Base-by-base conservation (phyloP, 768 basidiomycete genomes). In the Termitomyces sp. region DNA sequence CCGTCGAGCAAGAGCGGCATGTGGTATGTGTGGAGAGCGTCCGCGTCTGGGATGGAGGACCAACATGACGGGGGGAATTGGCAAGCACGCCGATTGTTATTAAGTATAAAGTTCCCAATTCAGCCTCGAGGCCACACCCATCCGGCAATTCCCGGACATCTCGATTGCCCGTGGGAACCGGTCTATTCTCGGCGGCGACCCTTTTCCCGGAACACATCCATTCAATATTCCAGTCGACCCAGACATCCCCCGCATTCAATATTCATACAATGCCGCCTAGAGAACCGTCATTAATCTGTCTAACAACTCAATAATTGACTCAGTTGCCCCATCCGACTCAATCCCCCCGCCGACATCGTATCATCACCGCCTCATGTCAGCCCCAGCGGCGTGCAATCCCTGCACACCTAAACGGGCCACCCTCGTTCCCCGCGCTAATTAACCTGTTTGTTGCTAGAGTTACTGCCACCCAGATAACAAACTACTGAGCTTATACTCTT, bases 1-100 rank as follows among this genome's bases (percentile, higher is more conserved):
- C 20, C 68, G 68, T 50, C 78, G 58, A 0, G 76, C 78, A 20
- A 77, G 60, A 1, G 80, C 78, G 39, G 72, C 71, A 6, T 64
- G 64, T 0, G 78, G 75, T 4, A 80, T 63, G 36, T 68, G 64
- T 56, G 63, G 69, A 16, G 69, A 70, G 35, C 69, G 63, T 35
- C 66, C 74, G 12, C 54, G 35, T 3, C 20, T 57, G 22, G 41
- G 43, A 44, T 42, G 36, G 57, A 50, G 55, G 48, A 52, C 44
- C 20, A 56, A 56, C 58, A 61, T 62, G 47, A 31, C 41, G 52
- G 52, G 29, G 51, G 50, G 50, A 46, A 50, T 42, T 25, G 52
- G 55, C 53, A 43, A 42, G 49, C 39, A 20, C 29, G 23, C 33
- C n/a, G 50, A 44, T 15, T 42, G 56, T 50, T 44, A 57, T 43